Conservation (phyloP, 2,329 filamentous ascomycete species). For the Aspergillus sp. region DNA sequence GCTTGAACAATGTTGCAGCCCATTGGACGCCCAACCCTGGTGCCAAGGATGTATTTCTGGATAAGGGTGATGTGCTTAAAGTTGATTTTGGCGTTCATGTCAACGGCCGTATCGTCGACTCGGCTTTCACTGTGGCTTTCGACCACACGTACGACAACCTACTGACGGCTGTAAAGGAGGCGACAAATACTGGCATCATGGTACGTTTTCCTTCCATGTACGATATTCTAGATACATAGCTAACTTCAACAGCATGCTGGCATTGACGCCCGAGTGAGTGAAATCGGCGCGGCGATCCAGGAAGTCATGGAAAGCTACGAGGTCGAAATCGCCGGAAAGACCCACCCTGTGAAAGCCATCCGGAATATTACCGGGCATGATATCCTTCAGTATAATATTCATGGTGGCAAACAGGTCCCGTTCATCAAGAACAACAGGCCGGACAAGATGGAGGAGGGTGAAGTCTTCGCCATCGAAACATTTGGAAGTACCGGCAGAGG, state of each 20-base stretch:
- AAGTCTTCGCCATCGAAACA: constrained; percentile 61
- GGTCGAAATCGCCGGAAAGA: constrained; percentile 56
- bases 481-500: constrained; percentile 59
- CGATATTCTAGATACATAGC: background rate
- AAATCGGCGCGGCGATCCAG: constrained; percentile 61
- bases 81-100: constrained; percentile 82
- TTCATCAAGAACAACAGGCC: constrained; percentile 54
- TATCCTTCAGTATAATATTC: constrained; percentile 57
- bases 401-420: constrained; percentile 58
- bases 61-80: constrained; percentile 76
- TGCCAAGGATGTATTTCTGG: constrained; percentile 68
- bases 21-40: constrained; percentile 61
- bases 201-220: constrained; percentile 25
- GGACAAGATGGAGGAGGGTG: constrained; percentile 61
- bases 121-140: constrained; percentile 76
- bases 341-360: constrained; percentile 57
- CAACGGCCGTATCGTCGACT: constrained; percentile 78
- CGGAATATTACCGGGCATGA: constrained; percentile 58
- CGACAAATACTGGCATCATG: constrained; percentile 53
- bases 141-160: constrained; percentile 74
- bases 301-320: constrained; percentile 66
- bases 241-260: constrained; percentile 48
- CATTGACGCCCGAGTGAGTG: constrained; percentile 56
- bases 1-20: constrained; percentile 56
- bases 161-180: constrained; percentile 62